Evolutionary conservation across 306 rosid species (phyloP).

Genomic region (Vachellia pachyceras): DNA sequence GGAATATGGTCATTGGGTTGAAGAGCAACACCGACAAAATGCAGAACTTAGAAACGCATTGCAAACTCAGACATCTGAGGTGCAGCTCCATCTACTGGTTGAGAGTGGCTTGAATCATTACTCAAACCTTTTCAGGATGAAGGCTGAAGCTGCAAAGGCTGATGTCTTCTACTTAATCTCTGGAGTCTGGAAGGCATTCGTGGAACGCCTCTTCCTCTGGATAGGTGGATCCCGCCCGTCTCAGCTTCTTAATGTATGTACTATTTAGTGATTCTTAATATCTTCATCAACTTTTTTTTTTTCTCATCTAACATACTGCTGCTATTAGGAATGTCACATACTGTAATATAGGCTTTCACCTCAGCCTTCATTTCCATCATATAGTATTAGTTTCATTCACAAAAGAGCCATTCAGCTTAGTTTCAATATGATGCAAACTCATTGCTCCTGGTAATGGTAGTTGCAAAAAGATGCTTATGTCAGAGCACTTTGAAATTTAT

Average conservation of each 20-base stretch:
- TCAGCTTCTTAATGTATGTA: constrained; percentile 74
- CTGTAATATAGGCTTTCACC: background rate
- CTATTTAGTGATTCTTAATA: constrained; percentile 33
- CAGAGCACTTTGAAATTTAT: background rate
- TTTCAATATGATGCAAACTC: background rate
- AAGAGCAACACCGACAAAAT: constrained; percentile 68
- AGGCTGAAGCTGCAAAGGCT: constrained; percentile 76
- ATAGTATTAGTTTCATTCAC: background rate
- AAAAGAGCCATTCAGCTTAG: background rate
- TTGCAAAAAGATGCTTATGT: background rate
- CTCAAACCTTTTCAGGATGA: constrained; percentile 69
- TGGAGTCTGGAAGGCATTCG: constrained; percentile 83
- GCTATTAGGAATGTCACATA: background rate
- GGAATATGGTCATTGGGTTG: constrained; percentile 86
- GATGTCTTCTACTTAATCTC: constrained; percentile 85
- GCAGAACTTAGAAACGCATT: constrained; percentile 76
- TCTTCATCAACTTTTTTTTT: background rate
- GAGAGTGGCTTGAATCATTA: constrained; percentile 72
- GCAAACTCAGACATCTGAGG: constrained; percentile 61
- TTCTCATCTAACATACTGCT: background rate
- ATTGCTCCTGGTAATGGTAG: background rate
- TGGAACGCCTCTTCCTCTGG: constrained; percentile 90
- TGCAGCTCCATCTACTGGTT: constrained; percentile 65
- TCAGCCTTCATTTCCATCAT: background rate
- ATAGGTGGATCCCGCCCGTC: constrained; percentile 99